Evolutionary conservation across 345 rosid genomes (phyloP).

Genomic region (Raphanus raphanistrum): DNA sequence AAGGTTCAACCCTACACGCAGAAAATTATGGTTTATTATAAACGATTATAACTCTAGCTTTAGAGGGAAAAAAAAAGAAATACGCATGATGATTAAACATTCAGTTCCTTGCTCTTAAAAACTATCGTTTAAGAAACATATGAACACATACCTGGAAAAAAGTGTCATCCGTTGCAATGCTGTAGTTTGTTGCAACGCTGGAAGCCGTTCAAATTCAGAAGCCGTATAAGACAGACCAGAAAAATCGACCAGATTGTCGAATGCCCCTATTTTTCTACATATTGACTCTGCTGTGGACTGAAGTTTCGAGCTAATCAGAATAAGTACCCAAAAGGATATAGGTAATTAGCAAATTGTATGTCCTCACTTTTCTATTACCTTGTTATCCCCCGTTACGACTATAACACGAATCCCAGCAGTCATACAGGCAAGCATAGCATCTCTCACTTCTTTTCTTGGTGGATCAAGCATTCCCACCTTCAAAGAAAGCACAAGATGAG

Average conservation of each 20-base stretch:
- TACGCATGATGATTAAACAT: not conserved
- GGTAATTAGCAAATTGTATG: conserved; percentile 3
- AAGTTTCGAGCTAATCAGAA: conserved; percentile 38
- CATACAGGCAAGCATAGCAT: conserved; percentile 95
- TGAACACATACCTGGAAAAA: conserved; percentile 88
- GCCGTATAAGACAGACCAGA: conserved; percentile 87
- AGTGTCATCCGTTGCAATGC: conserved; percentile 92
- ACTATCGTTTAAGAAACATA: not conserved
- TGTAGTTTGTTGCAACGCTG: conserved; percentile 77
- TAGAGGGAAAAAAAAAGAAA: conserved; percentile 28
- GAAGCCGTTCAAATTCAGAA: conserved; percentile 93
- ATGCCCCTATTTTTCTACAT: conserved; percentile 94
- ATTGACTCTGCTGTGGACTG: conserved; percentile 98
- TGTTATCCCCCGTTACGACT: conserved; percentile 98
- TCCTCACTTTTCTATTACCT: conserved; percentile 51
- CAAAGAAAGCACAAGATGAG: conserved; percentile 27
- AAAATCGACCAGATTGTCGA: conserved; percentile 81
- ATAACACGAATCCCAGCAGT: conserved; percentile 99
- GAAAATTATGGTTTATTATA: conserved; percentile 20
- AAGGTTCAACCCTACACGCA: conserved; percentile 85
- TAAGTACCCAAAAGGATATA: conserved; percentile 18
- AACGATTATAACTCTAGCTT: not conserved
- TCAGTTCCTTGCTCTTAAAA: conserved; percentile 11
- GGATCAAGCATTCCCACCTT: conserved; percentile 99
- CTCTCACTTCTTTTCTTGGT: conserved; percentile 94